phyloP scores from a whole-genome alignment of 352 stramenopile species.

The Globisporangium rhizosaccharum region DNA sequence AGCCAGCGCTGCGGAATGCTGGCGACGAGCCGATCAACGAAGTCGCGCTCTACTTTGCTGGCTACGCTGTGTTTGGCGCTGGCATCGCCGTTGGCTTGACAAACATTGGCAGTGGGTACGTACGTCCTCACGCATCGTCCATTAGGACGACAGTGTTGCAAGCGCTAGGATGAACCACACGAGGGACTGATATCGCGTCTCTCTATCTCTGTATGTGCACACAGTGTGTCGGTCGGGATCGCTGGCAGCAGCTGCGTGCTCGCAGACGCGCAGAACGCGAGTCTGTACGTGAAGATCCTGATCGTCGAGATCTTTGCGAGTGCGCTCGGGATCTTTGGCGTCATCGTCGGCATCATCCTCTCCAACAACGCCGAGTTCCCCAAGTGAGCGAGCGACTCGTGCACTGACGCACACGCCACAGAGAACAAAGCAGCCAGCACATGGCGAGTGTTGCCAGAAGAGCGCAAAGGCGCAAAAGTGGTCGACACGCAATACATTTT shows the following conservation, averaged over 20 bases:
- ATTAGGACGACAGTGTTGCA: background rate
- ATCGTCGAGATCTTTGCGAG: conserved; percentile 99
- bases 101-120: conserved; percentile 94
- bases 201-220: background rate
- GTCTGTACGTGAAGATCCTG: conserved; percentile 99
- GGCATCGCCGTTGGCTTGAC: conserved; percentile 97
- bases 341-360: conserved; percentile 98
- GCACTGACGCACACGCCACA: background rate
- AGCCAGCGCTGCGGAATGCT: conserved; percentile 50
- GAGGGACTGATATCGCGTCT: background rate
- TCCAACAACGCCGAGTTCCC: conserved; percentile 95
- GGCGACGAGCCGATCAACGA: conserved; percentile 73
- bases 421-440: too few relatives aligned
- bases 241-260: conserved; percentile 97
- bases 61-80: conserved; percentile 97
- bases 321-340: conserved; percentile 98
- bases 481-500: too few relatives aligned
- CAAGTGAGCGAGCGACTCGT: conserved; percentile 31
- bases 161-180: background rate
- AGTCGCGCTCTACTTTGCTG: conserved; percentile 91
- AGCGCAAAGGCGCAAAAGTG: too few relatives aligned
- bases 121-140: background rate
- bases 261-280: conserved; percentile 96
- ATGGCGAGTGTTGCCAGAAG: too few relatives aligned
- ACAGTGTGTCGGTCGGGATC: conserved; percentile 96